A percentile compares a stretch with the other conserved stretches of the same genome.
Evolutionary conservation across 371 early-diverging fungal genomes (phyloP).

Genomic region (Chytridium lagenaria): DNA sequence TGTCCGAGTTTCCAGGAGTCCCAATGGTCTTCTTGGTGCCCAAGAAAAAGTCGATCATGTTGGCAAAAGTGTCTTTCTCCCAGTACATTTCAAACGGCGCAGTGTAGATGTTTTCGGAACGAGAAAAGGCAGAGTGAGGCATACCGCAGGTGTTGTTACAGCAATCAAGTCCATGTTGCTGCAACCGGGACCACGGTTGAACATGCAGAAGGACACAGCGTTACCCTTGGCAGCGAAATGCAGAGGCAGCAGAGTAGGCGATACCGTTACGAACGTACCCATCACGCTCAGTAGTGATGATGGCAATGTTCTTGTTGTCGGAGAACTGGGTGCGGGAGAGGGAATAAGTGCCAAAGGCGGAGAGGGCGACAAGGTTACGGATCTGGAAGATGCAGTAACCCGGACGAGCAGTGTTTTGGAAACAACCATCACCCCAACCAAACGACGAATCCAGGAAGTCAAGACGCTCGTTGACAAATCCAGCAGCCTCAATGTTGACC

Average conservation of each 20-base stretch:
- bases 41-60: conserved; percentile 19
- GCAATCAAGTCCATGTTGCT: background rate
- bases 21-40: conserved; percentile 4
- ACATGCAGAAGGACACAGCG: conserved; percentile 7
- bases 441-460: background rate
- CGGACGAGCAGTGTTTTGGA: background rate
- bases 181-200: background rate
- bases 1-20: background rate
- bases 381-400: conserved; percentile 26
- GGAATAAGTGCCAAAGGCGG: conserved; percentile 12
- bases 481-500: background rate
- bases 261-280: conserved; percentile 13
- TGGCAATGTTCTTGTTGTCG: background rate
- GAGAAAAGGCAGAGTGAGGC: conserved; percentile 28
- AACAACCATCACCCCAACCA: conserved; percentile 17
- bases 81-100: conserved; percentile 32
- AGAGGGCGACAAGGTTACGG: conserved; percentile 4
- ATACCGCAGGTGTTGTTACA: conserved; percentile 14
- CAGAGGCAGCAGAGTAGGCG: conserved; percentile 9
- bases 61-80: conserved; percentile 16
- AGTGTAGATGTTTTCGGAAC: conserved; percentile 12
- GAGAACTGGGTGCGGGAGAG: background rate
- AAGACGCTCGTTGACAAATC: background rate
- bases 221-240: conserved; percentile 2
- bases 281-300: conserved; percentile 8